Evolutionary conservation across 2,329 filamentous ascomycete genomes (phyloP), one percentile per base, ranked within the genome.

Genomic region (Penicillium sclerotiorum): DNA sequence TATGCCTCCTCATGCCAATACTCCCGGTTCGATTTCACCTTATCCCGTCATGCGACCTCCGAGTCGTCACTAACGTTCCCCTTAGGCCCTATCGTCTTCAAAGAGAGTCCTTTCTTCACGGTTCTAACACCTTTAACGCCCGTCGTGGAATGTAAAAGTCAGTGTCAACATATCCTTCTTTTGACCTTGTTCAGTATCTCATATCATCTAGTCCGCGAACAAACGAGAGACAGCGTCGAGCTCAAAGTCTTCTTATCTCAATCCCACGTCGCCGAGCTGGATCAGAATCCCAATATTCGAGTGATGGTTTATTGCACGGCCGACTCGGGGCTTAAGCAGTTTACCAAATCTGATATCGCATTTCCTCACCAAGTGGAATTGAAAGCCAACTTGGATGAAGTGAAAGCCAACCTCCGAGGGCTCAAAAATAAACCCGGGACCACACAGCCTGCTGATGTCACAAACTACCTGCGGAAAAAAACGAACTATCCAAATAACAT

Each of bases 341-440:
- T 89, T 55, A 68, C 71, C 15, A 72, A 75, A 28, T 74, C 75
- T 43, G 90, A 97, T 54, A 85, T 99, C 46, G 77, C 89, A 0
- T 99, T 99, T 58, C 94, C 94, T 1, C 85, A 93, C 61, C 91
- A 96, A 72, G 88, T 94, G 25, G 94, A 99, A 68, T 80, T 99
- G 49, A 93, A 91, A 67, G 84, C 96, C 48, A 99, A 99, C 61
- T 81, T 85, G 8, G 88, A 88, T 27, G 90, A 96, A 49, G 81
- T 96, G 59, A 94, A 93, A 70, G 87, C 88, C n/a, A 99, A 97
- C 68, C 80, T 95, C 59, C 88, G 94, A 59, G 94, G 94, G 4
- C 73, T 99, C 54, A 99, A 99, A 73, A 96, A 96, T 70, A 95
- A 94, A 70, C 90, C 93, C 6, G 94, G 94, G 18, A 95, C 94